Conservation (phyloP, 202 grass and related monocot genomes). For the Tripidium arundinaceum region DNA sequence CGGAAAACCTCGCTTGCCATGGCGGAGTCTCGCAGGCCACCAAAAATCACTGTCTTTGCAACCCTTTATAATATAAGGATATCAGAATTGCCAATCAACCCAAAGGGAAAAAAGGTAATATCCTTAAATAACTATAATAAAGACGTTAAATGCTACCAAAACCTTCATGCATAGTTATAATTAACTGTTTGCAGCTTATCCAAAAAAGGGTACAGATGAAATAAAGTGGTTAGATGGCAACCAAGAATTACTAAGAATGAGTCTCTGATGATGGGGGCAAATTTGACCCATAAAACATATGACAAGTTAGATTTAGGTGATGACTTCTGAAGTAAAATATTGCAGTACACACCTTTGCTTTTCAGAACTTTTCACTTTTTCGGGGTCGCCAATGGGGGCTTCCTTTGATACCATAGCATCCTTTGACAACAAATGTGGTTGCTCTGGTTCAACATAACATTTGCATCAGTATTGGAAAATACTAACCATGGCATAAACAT, state of each 20-base stretch:
- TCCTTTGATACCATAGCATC: slow-evolving; percentile 18
- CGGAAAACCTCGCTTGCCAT: slow-evolving; percentile 76
- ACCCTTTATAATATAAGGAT: slow-evolving; percentile 43
- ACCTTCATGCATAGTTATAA: neutral
- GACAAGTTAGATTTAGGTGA: neutral
- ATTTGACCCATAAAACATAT: neutral
- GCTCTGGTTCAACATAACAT: slow-evolving; percentile 32
- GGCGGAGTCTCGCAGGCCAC: slow-evolving; percentile 52
- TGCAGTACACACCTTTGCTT: slow-evolving; percentile 68
- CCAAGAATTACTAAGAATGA: neutral
- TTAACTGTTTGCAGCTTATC: neutral
- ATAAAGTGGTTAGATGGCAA: neutral
- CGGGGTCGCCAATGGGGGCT: slow-evolving; percentile 5
- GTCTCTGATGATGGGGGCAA: neutral
- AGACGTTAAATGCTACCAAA: neutral
- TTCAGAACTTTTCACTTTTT: slow-evolving; percentile 63
- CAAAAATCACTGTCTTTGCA: slow-evolving; percentile 89
- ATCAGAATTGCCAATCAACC: neutral
- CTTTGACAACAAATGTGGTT: slow-evolving; percentile 23
- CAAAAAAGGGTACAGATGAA: neutral
- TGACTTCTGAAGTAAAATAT: slow-evolving; percentile 14
- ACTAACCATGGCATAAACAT: neutral
- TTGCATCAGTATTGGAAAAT: slow-evolving; percentile 12
- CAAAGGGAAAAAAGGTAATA: slow-evolving; percentile 5
- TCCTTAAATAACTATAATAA: neutral